phyloP scores from a whole-genome alignment of 352 stramenopile genomes.

The Pythium apleroticum region DNA sequence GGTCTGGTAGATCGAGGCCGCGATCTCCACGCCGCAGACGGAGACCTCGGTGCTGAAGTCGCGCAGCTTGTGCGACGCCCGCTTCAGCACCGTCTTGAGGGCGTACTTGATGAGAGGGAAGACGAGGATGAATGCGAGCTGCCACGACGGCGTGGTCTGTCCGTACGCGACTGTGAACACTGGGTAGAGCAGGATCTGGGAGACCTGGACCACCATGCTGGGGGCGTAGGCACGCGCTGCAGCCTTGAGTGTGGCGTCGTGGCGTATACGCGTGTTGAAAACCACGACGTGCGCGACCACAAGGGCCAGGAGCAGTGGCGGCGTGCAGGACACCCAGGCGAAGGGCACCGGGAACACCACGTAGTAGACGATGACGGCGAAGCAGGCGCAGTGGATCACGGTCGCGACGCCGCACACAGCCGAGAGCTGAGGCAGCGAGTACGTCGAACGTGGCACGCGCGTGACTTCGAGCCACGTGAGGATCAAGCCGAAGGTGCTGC shows the following conservation, averaged over 20 bases:
- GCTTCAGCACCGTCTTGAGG: background rate
- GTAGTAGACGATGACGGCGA: background rate
- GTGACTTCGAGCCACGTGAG: conserved; percentile 24
- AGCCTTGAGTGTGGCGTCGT: background rate
- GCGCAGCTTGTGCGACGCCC: background rate
- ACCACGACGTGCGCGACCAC: conserved; percentile 7
- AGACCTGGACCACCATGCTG: background rate
- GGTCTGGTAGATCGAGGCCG: background rate
- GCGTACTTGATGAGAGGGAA: background rate
- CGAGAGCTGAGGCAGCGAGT: conserved; percentile 9
- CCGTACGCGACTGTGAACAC: background rate
- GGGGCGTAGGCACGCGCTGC: background rate
- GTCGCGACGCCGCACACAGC: background rate
- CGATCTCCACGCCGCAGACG: background rate
- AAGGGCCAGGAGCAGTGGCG: background rate
- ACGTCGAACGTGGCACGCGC: conserved; percentile 1
- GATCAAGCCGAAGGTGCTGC: conserved; percentile 13
- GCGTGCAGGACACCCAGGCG: background rate
- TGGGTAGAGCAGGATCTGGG: background rate
- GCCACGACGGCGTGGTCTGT: background rate
- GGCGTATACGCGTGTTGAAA: conserved; percentile 6
- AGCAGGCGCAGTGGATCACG: background rate
- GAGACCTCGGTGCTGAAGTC: background rate
- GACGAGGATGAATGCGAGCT: background rate
- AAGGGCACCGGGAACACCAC: conserved; percentile 17